Base-by-base conservation (phyloP, 306 rosid species). In the Gastrolobium villosum region DNA sequence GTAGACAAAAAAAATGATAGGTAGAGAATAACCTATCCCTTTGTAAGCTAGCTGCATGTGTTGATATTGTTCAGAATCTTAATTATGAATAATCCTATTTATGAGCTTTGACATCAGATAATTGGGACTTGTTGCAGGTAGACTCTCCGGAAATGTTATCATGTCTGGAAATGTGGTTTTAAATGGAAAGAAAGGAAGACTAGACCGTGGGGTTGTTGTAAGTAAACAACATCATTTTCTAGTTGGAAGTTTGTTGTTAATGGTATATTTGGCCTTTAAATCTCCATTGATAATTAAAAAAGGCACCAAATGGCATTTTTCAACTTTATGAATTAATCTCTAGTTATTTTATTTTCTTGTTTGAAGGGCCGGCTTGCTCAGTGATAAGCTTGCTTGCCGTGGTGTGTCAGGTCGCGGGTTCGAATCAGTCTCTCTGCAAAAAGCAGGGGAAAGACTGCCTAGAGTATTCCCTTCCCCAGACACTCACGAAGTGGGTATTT, bases 151-250 rank as follows among this genome's bases (percentile, higher is more conserved):
- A 86, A 92, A 92, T 45, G 88, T 84, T 72, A 83, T 90, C 79
- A 86, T 95, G 95, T 88, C 96, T 8, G 99, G 98, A 72, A 83
- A 89, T 37, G 88, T 92, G 77, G 89, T 91, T 82, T 68, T 95
- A 20, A 95, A 92, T 79, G 97, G 96, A 65, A 91, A 86, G 86
- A 92, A 89, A 63, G 86, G 53, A 55, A 86, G 86, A 67, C 84
- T 89, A 35, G 93, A 84, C 75, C 86, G 84, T 67, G 97, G 98
- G 10, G 87, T 70, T 82, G 89, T 86, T 30, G 98, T 92, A 84
- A 88, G 97, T 84, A 49, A 70, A 54, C 56, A 34, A 14, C 31
- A 70, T 70, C 46, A 31, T 35, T 10, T 54, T 66, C 26, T 13
- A 75, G 7, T 59, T 60, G 41, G 13, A 45, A 10, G 30, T 43